Conservation (phyloP, 768 basidiomycete genomes). For the Tylopilus sp. region DNA sequence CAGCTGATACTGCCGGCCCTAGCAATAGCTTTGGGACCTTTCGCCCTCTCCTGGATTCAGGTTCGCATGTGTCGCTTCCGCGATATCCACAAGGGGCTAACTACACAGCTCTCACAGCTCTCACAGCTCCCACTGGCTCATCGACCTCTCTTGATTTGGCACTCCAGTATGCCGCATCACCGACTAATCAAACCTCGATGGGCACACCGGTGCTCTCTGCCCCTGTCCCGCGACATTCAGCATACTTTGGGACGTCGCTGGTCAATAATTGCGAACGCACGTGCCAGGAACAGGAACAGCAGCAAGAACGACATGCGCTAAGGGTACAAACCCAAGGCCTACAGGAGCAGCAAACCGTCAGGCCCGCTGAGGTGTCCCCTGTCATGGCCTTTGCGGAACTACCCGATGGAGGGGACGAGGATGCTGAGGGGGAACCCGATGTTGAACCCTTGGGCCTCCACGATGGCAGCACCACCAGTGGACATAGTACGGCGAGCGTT, state of each 20-base stretch:
- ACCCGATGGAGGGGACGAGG: slow-evolving; percentile 31
- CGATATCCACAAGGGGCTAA: slow-evolving; percentile 2
- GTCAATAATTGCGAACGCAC: slow-evolving; percentile 34
- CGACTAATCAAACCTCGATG: slow-evolving; percentile 20
- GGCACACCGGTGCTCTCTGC: slow-evolving; percentile 26
- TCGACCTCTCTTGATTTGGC: slow-evolving; percentile 21
- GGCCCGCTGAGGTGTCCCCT: slow-evolving; percentile 33
- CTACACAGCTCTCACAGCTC: slow-evolving; percentile 10
- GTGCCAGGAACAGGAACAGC: slow-evolving; percentile 38
- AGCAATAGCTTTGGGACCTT: slow-evolving; percentile 21
- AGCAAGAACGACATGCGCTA: slow-evolving; percentile 29
- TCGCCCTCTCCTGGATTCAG: slow-evolving; percentile 25
- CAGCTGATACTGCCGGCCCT: slow-evolving; percentile 22
- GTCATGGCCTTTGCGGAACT: slow-evolving; percentile 29
- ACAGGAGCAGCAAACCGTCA: slow-evolving; percentile 31
- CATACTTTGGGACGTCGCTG: slow-evolving; percentile 29
- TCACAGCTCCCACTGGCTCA: slow-evolving; percentile 21
- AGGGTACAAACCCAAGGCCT: slow-evolving; percentile 32
- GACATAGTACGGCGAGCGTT: slow-evolving; percentile 27
- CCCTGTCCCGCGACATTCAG: slow-evolving; percentile 33
- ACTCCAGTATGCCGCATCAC: slow-evolving; percentile 22
- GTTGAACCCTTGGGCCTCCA: slow-evolving; percentile 28
- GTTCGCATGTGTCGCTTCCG: slow-evolving; percentile 19
- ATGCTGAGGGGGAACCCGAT: slow-evolving; percentile 35
- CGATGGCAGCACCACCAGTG: slow-evolving; percentile 12